Evolutionary conservation across 2,329 filamentous ascomycete genomes (phyloP), one percentile per base, ranked within the genome.

Genomic region (Achaetomium macrosporum): DNA sequence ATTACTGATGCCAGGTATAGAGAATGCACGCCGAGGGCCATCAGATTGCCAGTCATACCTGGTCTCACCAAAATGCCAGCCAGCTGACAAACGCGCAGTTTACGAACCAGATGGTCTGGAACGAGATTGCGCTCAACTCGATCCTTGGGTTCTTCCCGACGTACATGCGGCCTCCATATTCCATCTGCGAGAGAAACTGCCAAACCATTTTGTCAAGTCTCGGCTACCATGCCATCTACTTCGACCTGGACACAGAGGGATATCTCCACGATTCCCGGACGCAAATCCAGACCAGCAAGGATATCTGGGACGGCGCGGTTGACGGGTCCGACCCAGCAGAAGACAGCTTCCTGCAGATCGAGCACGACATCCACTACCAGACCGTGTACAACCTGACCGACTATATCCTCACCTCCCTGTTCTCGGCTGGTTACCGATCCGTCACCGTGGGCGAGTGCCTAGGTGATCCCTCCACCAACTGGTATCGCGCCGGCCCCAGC

Each of bases 381-480:
- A 69, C 69, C 4, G 74, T 75, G n/a, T 68, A 72, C 51, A 74
- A 75, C 55, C 66, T 78, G 39, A 75, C 72, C 11, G 68, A 71
- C 19, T 74, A 73, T 60, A 66, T 76, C 48, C 62, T 76, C 29
- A 60, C 64, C 17, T 68, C 68, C 20, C 67, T 80, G 12, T 67
- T 69, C 46, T 59, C 59, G 5, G 66, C 71, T 33, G 76, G 76
- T 1, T 73, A 71, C 55, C 60, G 62, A 42, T 71, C 72, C 50
- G 78, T 81, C 35, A 78, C 78, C 4, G 75, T 81, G 5, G 79
- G 78, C 3, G 71, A 80, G 58, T 82, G 79, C 59, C 68, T 82
- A 13, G 76, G 74, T 15, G 77, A 82, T 57, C 67, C 76, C 15
- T 57, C 61, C 3, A 68, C 67, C 45, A 72, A 75, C 60, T 82